phyloP scores from a whole-genome alignment of 2,329 filamentous ascomycete species.

The Cercospora zeae-maydis region DNA sequence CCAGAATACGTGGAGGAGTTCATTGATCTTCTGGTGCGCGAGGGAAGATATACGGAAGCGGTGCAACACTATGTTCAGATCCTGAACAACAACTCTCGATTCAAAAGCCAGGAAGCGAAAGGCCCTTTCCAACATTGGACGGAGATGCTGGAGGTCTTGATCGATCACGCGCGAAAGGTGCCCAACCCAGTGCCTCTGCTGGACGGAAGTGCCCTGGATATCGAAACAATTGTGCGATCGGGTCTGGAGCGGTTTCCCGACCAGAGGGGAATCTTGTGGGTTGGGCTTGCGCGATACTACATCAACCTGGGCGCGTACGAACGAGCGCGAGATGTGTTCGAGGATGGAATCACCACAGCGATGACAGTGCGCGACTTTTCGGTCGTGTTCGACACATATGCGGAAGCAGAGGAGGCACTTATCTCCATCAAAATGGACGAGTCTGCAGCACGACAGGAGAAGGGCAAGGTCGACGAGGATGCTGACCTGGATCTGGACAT shows the following conservation, averaged over 20 bases:
- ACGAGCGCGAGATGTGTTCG: constrained; percentile 85
- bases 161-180: constrained; percentile 65
- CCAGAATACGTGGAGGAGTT: constrained; percentile 95
- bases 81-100: constrained; percentile 86
- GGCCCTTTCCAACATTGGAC: constrained; percentile 96
- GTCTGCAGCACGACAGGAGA: constrained; percentile 73
- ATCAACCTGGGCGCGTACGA: constrained; percentile 91
- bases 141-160: constrained; percentile 92
- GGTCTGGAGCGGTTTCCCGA: constrained; percentile 88
- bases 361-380: constrained; percentile 99
- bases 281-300: constrained; percentile 93
- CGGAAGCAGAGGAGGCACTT: constrained; percentile 94
- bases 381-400: constrained; percentile 91
- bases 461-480: constrained; percentile 71
- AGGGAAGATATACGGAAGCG: constrained; percentile 83
- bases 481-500: constrained; percentile 94
- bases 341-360: constrained; percentile 93
- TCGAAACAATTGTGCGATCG: constrained; percentile 87
- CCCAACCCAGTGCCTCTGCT: constrained; percentile 73
- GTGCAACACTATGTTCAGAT: constrained; percentile 88
- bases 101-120: constrained; percentile 89
- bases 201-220: constrained; percentile 77
- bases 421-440: constrained; percentile 89
- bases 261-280: constrained; percentile 92
- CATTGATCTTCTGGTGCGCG: constrained; percentile 79